These are phyloP conservation scores for Tuber melanosporum DNA, from an alignment of 495 filamentous ascomycete species.

Conservation along the genomic window DNA sequence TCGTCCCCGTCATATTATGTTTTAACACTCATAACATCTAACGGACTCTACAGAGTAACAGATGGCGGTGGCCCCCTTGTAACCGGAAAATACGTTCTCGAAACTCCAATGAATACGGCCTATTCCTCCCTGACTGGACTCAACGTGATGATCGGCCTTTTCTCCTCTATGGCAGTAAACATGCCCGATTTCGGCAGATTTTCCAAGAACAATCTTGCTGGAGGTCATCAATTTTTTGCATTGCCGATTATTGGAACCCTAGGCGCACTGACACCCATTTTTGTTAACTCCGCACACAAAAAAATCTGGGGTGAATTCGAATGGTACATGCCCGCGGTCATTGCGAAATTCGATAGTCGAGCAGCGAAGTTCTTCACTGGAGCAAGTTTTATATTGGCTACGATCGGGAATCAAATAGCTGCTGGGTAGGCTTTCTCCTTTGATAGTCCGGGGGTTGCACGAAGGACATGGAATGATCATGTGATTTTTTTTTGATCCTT, in stretches of 20 bases:
- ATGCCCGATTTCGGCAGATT: constrained; percentile 47
- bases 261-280: constrained; percentile 45
- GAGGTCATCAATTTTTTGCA: constrained; percentile 44
- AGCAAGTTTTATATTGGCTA: constrained; percentile 45
- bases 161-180: constrained; percentile 46
- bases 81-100: constrained; percentile 41
- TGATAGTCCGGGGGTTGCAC: background rate
- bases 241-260: constrained; percentile 46
- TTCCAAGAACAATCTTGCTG: constrained; percentile 42
- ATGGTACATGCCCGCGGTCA: constrained; percentile 46
- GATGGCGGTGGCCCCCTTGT: constrained; percentile 45
- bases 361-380: constrained; percentile 46
- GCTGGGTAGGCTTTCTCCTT: constrained; percentile 31
- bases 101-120: constrained; percentile 45
- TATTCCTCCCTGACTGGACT: constrained; percentile 46
- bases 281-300: constrained; percentile 44
- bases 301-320: constrained; percentile 44
- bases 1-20: background rate
- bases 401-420: constrained; percentile 46
- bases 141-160: constrained; percentile 48
- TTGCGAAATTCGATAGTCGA: constrained; percentile 45
- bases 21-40: background rate
- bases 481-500: constrained; percentile 5
- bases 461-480: background rate
- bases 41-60: constrained; percentile 35